Evolutionary conservation across 768 basidiomycete genomes (phyloP).

Genomic region (Cystobasidium ongulense): DNA sequence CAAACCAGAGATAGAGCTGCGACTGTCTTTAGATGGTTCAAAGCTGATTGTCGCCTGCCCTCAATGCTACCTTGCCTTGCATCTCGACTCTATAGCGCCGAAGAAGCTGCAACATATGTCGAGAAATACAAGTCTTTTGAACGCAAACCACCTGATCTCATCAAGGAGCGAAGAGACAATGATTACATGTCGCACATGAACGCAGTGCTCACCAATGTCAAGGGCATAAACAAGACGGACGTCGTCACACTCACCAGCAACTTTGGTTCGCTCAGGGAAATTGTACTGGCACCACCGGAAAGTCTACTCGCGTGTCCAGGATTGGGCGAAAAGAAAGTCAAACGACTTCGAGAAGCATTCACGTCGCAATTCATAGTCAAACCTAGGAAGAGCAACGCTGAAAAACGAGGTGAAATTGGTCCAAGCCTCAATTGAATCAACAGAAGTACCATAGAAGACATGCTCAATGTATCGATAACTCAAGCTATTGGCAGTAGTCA

Average conservation of each 20-base stretch:
- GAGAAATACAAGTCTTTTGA: constrained; percentile 87
- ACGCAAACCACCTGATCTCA: constrained; percentile 81
- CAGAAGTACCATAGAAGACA: background rate
- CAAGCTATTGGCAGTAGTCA: no score
- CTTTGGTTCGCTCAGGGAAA: constrained; percentile 87
- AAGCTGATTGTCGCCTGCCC: background rate
- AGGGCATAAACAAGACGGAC: constrained; percentile 94
- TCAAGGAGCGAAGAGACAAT: constrained; percentile 89
- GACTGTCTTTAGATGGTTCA: background rate
- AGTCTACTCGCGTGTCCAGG: constrained; percentile 78
- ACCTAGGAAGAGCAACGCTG: constrained; percentile 30
- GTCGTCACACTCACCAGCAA: constrained; percentile 82
- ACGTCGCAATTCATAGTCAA: constrained; percentile 61
- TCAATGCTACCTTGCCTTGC: no score
- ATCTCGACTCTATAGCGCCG: constrained; percentile 52
- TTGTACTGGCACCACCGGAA: constrained; percentile 63
- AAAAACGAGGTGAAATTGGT: constrained; percentile 35
- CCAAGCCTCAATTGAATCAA: constrained; percentile 31
- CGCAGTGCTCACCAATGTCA: constrained; percentile 73
- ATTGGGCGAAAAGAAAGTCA: constrained; percentile 87
- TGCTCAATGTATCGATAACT: background rate
- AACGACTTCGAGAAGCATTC: constrained; percentile 80
- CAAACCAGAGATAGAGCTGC: background rate
- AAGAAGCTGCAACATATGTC: constrained; percentile 88
- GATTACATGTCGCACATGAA: constrained; percentile 74